A percentile compares a stretch with the other conserved stretches of the same genome.
These are phyloP conservation scores for Omphalea diandra DNA, from an alignment of 441 rosid genomes.

Conservation along the genomic window DNA sequence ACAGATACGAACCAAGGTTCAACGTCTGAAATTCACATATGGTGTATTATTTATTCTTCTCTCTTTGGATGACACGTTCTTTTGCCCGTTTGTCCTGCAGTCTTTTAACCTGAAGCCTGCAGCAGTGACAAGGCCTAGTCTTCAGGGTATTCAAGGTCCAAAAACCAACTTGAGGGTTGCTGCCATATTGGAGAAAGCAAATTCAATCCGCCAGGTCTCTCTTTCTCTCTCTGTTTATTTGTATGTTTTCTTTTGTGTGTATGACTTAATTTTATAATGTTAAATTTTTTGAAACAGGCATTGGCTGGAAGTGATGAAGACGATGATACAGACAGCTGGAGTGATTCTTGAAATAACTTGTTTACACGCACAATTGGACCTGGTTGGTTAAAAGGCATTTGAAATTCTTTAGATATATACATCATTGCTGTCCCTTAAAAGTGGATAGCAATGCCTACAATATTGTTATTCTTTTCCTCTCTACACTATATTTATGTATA, in stretches of 20 bases:
- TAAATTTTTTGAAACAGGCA: slow-evolving; percentile 51
- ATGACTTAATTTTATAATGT: slow-evolving; percentile 9
- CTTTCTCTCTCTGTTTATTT: slow-evolving; percentile 30
- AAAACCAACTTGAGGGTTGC: slow-evolving; percentile 89
- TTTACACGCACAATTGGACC: not conserved
- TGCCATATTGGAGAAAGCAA: slow-evolving; percentile 98
- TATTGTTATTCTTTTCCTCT: slow-evolving; percentile 18
- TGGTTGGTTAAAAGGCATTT: slow-evolving; percentile 11
- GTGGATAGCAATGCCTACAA: slow-evolving; percentile 21
- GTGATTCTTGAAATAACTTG: slow-evolving; percentile 56
- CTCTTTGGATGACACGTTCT: not conserved
- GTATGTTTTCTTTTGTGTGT: not conserved
- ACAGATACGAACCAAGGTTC: slow-evolving; percentile 89
- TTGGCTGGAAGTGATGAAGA: slow-evolving; percentile 94
- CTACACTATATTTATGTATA: slow-evolving; percentile 18
- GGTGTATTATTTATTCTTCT: not conserved
- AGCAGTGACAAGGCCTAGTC: slow-evolving; percentile 55
- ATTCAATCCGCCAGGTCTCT: slow-evolving; percentile 90
- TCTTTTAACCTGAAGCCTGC: slow-evolving; percentile 92
- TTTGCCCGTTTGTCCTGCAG: slow-evolving; percentile 38
- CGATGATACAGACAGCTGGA: slow-evolving; percentile 86
- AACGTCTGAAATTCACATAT: not conserved
- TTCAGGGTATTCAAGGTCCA: slow-evolving; percentile 84
- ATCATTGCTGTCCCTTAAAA: slow-evolving; percentile 12
- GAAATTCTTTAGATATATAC: slow-evolving; percentile 13